Evolutionary conservation across 2,329 filamentous ascomycete genomes (phyloP), one percentile per base, ranked within the genome.

Genomic region (Aspergillus unguis): DNA sequence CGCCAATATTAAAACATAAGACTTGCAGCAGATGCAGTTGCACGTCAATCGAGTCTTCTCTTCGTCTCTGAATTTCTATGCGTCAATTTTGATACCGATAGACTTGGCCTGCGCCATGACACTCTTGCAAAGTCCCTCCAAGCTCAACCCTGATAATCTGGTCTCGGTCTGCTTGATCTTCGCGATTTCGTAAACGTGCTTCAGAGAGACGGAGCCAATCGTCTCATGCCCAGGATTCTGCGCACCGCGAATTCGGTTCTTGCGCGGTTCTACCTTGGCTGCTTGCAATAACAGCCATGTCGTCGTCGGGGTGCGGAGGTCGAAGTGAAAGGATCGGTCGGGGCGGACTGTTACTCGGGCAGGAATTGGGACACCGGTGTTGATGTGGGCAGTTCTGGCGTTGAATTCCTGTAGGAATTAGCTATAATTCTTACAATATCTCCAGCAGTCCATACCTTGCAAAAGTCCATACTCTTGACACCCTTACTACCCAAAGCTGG

Each of bases 401-500:
- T 97, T 97, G 82, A 97, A 97, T 75, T 97, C 94, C 92, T 97
- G 62, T 25, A 36, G 59, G 6, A 53, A 33, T 54, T 10, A 50
- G 48, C 4, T 1, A 44, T 10, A 5, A 44, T 43, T 43, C n/a
- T 44, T 33, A 23, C 23, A 28, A 31, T 5, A 11, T 37, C 27
- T 28, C 29, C 11, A 37, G 11, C 9, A 44, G 33, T 23, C 26
- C 10, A 23, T 71, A 95, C 92, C 82, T 97, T 97, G 85, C 94
- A 97, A 73, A 97, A 99, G 76, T 99, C 94, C 87, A 99, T 99
- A 53, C 89, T 95, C 80, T 99, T 99, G 58, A 99, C 88, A 80
- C 94, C 94, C 79, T 96, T 97, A 72, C 87, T 92, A 76, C 94
- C 94, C 60, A 99, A 82, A 49, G 94, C 94, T 53, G 94, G 94